phyloP scores from a whole-genome alignment of 805 yeast genomes.

The Suhomyces sp. region DNA sequence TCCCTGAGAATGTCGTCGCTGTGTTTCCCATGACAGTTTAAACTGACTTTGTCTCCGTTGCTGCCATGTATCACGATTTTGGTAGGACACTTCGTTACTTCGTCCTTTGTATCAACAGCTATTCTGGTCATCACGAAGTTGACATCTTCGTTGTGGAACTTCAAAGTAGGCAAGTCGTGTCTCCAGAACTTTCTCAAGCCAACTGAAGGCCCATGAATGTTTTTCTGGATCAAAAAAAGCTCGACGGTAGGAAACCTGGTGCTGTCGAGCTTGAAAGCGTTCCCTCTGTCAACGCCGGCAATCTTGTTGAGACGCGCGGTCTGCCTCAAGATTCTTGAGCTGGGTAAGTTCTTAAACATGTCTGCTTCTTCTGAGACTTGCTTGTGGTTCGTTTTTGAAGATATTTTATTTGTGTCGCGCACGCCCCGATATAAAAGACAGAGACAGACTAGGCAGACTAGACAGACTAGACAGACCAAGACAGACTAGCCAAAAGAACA shows the following conservation, averaged over 20 bases:
- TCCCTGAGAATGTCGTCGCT: constrained; percentile 54
- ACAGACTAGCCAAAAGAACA: too few relatives aligned
- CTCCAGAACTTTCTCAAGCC: constrained; percentile 79
- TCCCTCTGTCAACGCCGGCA: constrained; percentile 42
- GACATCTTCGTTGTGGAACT: constrained; percentile 76
- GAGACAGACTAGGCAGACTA: too few relatives aligned
- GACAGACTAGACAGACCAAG: too few relatives aligned
- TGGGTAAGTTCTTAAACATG: constrained; percentile 32
- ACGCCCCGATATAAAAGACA: background rate
- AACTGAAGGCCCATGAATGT: constrained; percentile 47
- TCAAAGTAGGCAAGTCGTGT: constrained; percentile 67
- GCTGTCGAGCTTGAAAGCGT: constrained; percentile 32
- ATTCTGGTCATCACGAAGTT: constrained; percentile 61
- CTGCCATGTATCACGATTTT: constrained; percentile 38
- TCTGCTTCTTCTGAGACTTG: background rate
- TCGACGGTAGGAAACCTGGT: constrained; percentile 39
- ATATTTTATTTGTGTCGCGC: background rate
- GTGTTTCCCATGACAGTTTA: constrained; percentile 54
- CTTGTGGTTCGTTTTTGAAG: background rate
- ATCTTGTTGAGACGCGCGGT: constrained; percentile 48
- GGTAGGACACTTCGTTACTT: constrained; percentile 45
- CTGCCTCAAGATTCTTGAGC: constrained; percentile 45
- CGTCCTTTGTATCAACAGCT: constrained; percentile 39
- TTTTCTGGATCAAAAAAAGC: constrained; percentile 47
- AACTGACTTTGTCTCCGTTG: constrained; percentile 30